Conservation (phyloP, 257 asterid genomes). For the Solanum sitiens region DNA sequence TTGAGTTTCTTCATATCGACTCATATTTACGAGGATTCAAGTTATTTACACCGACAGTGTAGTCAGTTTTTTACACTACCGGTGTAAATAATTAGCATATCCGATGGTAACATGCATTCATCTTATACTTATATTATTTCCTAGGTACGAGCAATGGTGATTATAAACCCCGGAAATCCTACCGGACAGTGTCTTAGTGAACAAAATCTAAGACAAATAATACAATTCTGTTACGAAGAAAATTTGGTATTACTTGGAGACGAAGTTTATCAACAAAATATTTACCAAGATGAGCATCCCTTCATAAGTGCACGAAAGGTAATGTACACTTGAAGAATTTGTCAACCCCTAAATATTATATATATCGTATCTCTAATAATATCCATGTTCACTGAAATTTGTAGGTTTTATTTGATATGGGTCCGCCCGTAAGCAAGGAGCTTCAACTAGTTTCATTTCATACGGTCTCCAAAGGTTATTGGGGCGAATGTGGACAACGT, state of each 20-base stretch:
- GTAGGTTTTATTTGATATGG: conserved; percentile 82
- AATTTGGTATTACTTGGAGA: conserved; percentile 82
- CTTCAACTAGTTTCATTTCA: conserved; percentile 86
- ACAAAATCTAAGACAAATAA: conserved; percentile 56
- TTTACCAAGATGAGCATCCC: conserved; percentile 97
- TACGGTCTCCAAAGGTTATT: conserved; percentile 93
- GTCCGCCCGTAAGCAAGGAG: conserved; percentile 68
- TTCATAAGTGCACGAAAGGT: conserved; percentile 91
- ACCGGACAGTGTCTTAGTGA: conserved; percentile 92
- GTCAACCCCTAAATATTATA: background rate
- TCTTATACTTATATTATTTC: background rate
- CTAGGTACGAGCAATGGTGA: conserved; percentile 98
- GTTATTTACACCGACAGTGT: background rate
- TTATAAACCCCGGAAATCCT: conserved; percentile 96
- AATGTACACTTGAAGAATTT: background rate
- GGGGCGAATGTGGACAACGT: conserved; percentile 99
- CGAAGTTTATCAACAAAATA: conserved; percentile 95
- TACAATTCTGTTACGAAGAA: conserved; percentile 70
- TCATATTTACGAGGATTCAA: background rate
- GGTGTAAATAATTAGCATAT: background rate
- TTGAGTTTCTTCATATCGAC: background rate
- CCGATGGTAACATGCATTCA: background rate
- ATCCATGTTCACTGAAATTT: background rate
- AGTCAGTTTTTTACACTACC: background rate
- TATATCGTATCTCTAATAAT: background rate